Percentiles rank a stretch among this genome's conserved stretches.
These are phyloP conservation scores for Arachnopeziza araneosa DNA, from an alignment of 2,329 filamentous ascomycete species.

Conservation along the genomic window DNA sequence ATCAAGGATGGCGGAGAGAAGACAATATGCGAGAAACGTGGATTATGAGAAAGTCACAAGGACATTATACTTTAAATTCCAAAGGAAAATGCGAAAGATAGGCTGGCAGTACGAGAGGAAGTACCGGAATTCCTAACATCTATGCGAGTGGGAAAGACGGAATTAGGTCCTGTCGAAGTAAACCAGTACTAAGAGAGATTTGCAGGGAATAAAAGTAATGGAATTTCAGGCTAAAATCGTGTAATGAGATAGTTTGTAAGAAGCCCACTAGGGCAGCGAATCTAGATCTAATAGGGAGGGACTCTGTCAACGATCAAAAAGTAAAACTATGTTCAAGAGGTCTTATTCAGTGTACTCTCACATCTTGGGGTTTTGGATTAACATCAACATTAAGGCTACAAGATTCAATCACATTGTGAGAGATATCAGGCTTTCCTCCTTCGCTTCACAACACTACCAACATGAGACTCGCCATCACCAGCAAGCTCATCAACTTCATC, in stretches of 20 bases:
- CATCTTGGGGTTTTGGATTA: background rate
- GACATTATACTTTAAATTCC: background rate
- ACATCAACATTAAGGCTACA: background rate
- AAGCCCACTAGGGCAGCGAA: background rate
- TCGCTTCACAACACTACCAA: constrained; percentile 19
- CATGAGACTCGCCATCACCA: constrained; percentile 17
- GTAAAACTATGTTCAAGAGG: no score
- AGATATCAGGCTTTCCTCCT: constrained; percentile 17
- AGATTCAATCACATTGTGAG: background rate
- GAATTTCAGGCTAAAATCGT: no score
- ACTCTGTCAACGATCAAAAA: no score
- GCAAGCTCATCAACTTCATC: constrained; percentile 24
- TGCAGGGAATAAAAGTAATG: background rate
- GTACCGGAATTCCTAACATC: background rate
- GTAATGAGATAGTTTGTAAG: background rate
- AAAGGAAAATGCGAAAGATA: background rate
- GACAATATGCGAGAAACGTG: background rate
- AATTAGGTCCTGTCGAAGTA: background rate
- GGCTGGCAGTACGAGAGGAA: no score
- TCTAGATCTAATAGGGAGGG: background rate
- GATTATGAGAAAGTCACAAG: background rate
- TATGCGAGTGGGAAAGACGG: background rate
- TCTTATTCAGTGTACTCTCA: no score
- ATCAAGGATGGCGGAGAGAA: background rate
- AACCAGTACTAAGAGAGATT: background rate